Conservation (phyloP, 371 early-diverging fungal genomes). For the Mortierella sp. region DNA sequence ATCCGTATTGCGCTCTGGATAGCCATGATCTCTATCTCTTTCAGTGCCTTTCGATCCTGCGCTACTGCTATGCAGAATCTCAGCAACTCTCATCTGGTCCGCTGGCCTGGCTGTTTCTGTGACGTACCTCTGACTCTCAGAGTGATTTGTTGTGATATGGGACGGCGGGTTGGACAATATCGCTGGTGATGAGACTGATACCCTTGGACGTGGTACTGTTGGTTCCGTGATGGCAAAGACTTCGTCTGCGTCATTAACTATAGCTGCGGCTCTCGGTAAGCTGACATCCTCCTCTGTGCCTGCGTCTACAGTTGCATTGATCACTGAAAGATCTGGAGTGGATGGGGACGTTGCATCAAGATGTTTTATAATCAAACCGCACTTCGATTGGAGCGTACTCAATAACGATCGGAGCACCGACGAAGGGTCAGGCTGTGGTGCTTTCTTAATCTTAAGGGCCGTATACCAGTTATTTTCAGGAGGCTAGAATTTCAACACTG, state of each 20-base stretch:
- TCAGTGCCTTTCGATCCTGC: not conserved
- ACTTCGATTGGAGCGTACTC: slow-evolving; percentile 22
- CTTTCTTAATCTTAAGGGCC: slow-evolving; percentile 1
- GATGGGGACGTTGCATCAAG: slow-evolving; percentile 12
- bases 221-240: not conserved
- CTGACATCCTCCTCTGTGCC: not conserved
- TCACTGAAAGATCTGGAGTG: not conserved
- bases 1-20: not conserved
- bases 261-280: not conserved
- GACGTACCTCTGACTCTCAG: not conserved
- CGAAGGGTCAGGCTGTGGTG: slow-evolving; percentile 25
- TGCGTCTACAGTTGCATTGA: not conserved
- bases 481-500: not conserved
- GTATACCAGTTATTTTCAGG: slow-evolving; percentile 16
- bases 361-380: slow-evolving; percentile 18
- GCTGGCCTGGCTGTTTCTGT: not conserved
- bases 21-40: not conserved
- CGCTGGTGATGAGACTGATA: not conserved
- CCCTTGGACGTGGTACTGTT: not conserved
- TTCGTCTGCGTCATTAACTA: not conserved
- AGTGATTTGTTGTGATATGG: not conserved
- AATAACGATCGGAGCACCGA: slow-evolving; percentile 14
- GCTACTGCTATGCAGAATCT: not conserved
- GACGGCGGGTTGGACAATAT: not conserved
- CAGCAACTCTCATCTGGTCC: not conserved